phyloP scores from a whole-genome alignment of 1,139 yeast species.

The Pichia sp. region DNA sequence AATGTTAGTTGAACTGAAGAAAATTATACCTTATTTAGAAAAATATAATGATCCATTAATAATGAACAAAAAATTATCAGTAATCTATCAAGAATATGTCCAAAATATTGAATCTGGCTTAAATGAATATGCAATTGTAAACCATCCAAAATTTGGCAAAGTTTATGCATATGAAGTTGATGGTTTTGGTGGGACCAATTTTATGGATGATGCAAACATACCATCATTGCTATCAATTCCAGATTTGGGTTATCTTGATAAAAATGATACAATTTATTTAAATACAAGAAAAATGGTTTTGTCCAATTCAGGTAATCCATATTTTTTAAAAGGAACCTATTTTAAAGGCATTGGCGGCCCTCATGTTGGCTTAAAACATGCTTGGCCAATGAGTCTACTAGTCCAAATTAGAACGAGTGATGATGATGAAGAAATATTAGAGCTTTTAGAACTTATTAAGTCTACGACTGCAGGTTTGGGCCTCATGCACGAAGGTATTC shows the following conservation, averaged over 20 bases:
- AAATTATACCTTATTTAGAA: conserved; percentile 16
- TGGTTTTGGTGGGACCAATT: conserved; percentile 67
- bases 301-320: conserved; percentile 69
- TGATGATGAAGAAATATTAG: conserved; percentile 59
- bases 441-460: conserved; percentile 46
- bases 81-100: conserved; percentile 33
- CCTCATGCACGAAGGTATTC: conserved; percentile 75
- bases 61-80: conserved; percentile 12
- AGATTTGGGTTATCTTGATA: conserved; percentile 59
- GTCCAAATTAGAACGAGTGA: conserved; percentile 69
- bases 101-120: conserved; percentile 49
- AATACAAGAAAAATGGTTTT: conserved; percentile 76
- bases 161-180: conserved; percentile 88
- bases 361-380: conserved; percentile 71
- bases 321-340: conserved; percentile 52
- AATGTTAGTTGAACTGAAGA: conserved; percentile 52
- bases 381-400: conserved; percentile 88
- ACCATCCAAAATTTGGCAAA: conserved; percentile 63
- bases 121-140: conserved; percentile 53
- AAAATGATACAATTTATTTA: conserved; percentile 55
- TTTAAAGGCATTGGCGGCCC: conserved; percentile 89
- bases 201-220: conserved; percentile 89
- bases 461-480: conserved; percentile 68
- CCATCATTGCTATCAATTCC: conserved; percentile 81
- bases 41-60: conserved; percentile 2